phyloP scores from a whole-genome alignment of 305 asterid species.

The Fraxinus ornus region DNA sequence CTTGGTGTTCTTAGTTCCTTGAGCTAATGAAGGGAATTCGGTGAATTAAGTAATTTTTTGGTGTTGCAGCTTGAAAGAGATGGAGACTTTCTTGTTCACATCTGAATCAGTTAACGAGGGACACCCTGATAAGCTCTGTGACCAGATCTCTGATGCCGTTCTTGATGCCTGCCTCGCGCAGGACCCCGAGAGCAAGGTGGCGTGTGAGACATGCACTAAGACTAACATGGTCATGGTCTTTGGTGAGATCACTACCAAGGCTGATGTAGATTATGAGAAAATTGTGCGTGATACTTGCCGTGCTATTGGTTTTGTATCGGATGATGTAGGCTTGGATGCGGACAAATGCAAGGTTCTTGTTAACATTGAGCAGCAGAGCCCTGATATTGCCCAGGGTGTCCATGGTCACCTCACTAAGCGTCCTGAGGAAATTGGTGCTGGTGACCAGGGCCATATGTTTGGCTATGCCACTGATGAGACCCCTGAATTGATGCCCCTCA shows the following conservation, averaged over 20 bases:
- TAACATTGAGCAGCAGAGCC: slow-evolving; percentile 52
- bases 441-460: slow-evolving; percentile 62
- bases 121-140: slow-evolving; percentile 70
- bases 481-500: slow-evolving; percentile 57
- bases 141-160: slow-evolving; percentile 62
- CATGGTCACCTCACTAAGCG: slow-evolving; percentile 59
- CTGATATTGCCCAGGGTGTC: slow-evolving; percentile 62
- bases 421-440: slow-evolving; percentile 63
- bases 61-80: slow-evolving; percentile 14
- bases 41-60: neutral
- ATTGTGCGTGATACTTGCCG: slow-evolving; percentile 62
- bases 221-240: slow-evolving; percentile 65
- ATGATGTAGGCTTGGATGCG: slow-evolving; percentile 62
- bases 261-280: slow-evolving; percentile 52
- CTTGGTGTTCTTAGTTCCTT: neutral
- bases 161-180: slow-evolving; percentile 62
- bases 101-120: slow-evolving; percentile 68
- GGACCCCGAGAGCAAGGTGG: slow-evolving; percentile 67
- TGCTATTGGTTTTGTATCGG: slow-evolving; percentile 45
- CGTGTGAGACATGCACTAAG: slow-evolving; percentile 64
- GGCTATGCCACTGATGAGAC: slow-evolving; percentile 59
- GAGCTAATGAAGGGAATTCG: neutral
- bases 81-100: slow-evolving; percentile 62
- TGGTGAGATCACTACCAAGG: slow-evolving; percentile 66
- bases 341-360: slow-evolving; percentile 57